A percentile compares a stretch with the other conserved stretches of the same genome.
phyloP scores from a whole-genome alignment of 352 stramenopile genomes.

The Pythium utonaiense region DNA sequence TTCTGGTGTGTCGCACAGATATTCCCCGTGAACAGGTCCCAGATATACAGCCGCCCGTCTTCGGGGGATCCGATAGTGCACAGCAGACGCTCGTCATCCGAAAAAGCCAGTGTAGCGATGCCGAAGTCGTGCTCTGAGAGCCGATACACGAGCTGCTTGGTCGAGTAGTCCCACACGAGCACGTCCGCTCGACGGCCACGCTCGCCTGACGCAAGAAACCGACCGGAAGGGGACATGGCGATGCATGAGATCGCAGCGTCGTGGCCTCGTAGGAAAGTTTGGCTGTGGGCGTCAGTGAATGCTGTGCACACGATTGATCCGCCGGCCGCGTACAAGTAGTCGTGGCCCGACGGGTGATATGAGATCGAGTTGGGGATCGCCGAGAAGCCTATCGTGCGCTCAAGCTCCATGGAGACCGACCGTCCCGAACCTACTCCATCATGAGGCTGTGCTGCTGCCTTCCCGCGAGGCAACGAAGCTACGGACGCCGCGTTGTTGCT shows the following conservation, averaged over 20 bases:
- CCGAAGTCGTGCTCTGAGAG: slow-evolving; percentile 90
- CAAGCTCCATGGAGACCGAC: slow-evolving; percentile 72
- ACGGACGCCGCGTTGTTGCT: background rate
- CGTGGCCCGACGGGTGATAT: slow-evolving; percentile 72
- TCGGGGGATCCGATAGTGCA: slow-evolving; percentile 71
- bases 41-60: slow-evolving; percentile 87
- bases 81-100: slow-evolving; percentile 88
- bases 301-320: slow-evolving; percentile 79
- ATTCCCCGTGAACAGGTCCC: slow-evolving; percentile 86
- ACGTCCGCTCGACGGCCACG: slow-evolving; percentile 78
- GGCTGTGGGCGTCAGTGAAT: slow-evolving; percentile 75
- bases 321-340: slow-evolving; percentile 88
- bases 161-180: slow-evolving; percentile 87
- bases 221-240: slow-evolving; percentile 67
- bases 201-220: slow-evolving; percentile 85
- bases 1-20: slow-evolving; percentile 86
- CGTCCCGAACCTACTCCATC: background rate
- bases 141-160: slow-evolving; percentile 66
- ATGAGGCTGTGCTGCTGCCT: background rate
- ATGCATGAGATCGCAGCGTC: slow-evolving; percentile 78
- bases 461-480: background rate
- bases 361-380: slow-evolving; percentile 78
- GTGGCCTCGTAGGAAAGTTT: slow-evolving; percentile 85
- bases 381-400: slow-evolving; percentile 92
- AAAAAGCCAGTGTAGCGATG: slow-evolving; percentile 87